Base-by-base conservation (phyloP, 495 filamentous ascomycete species). In the Neurospora sp. region DNA sequence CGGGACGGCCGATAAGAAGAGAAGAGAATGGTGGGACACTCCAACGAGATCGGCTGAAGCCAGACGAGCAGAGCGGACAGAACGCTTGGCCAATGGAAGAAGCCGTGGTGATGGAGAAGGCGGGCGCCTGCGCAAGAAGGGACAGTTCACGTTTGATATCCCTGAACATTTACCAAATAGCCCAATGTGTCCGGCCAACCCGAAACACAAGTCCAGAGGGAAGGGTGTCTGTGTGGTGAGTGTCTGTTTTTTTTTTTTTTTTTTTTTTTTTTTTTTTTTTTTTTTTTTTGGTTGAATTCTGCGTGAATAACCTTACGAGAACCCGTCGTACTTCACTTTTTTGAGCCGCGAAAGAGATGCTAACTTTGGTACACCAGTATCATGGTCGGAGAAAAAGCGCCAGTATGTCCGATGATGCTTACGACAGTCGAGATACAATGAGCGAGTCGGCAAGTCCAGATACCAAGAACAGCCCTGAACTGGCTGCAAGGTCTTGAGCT, bases 141-240 rank as follows among this genome's bases (percentile, higher is more conserved):
- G 49, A 12, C 49, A 77, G 70, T 89, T 90, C 75, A 84, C 87
- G 70, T 84, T 88, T 72, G 82, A 88, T 70, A 77, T 90, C 23
- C 89, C 90, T n/a, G 89, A 91, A 60, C 91, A 93, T 80, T 78
- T 91, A 20, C 89, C 88, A 12, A 85, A 72, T 66, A 91, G 89
- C 76, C 90, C 90, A 49, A 80, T 91, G 76, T 93, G 91, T 80
- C 91, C 91, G 9, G 81, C 86, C 46, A 85, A 87, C 81, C 82
- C 84, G 66, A 86, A 86, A 74, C 84, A 86, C 77, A 84, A 84
- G 74, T 85, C 84, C 46, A 80, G 82, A 23, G 87, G 87, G 37
- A 87, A 79, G 71, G 88, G 86, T 3, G 83, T 90, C 5, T 93
- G 91, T 80, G 83, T 85, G 69, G 79, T 80, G 70, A 75, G 79